phyloP scores from a whole-genome alignment of 2,329 filamentous ascomycete species.

The Exutisphaerella laricina region DNA sequence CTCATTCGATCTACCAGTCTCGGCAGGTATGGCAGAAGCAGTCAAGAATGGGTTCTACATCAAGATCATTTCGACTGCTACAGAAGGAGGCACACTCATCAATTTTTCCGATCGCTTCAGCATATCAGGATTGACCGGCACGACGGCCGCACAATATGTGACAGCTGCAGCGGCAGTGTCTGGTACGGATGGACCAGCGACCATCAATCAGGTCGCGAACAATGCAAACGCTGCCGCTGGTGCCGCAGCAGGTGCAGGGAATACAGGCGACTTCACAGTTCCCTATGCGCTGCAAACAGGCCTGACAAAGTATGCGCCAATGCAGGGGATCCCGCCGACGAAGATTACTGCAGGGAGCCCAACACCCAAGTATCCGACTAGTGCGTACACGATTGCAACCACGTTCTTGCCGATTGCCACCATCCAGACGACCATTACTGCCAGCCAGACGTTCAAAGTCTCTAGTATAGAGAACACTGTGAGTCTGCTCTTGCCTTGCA shows the following conservation, averaged over 20 bases:
- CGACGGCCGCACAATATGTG: conserved; percentile 44
- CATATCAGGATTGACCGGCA: conserved; percentile 59
- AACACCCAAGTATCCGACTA: conserved; percentile 51
- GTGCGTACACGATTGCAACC: conserved; percentile 48
- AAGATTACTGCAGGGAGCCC: conserved; percentile 52
- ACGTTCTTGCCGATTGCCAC: conserved; percentile 43
- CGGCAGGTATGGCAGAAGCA: conserved; percentile 20
- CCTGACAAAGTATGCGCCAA: conserved; percentile 55
- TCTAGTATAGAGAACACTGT: conserved; percentile 55
- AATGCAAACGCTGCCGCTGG: conserved; percentile 15
- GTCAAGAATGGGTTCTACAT: conserved; percentile 55
- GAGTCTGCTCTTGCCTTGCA: conserved; percentile 34
- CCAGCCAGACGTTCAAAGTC: conserved; percentile 47
- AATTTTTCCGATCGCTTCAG: conserved; percentile 61
- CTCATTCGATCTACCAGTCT: conserved; percentile 15
- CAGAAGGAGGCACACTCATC: conserved; percentile 51
- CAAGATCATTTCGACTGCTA: conserved; percentile 52
- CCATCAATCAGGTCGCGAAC: conserved; percentile 30
- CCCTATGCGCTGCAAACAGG: conserved; percentile 55
- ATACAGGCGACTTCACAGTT: conserved; percentile 31
- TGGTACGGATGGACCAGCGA: conserved; percentile 37
- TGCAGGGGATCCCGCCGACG: conserved; percentile 54
- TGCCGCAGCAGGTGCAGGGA: conserved; percentile 17
- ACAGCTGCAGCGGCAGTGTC: conserved; percentile 33
- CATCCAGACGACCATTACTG: conserved; percentile 49